Base-by-base conservation (phyloP, 1,139 yeast genomes). In the Debaryomyces nepalensis region DNA sequence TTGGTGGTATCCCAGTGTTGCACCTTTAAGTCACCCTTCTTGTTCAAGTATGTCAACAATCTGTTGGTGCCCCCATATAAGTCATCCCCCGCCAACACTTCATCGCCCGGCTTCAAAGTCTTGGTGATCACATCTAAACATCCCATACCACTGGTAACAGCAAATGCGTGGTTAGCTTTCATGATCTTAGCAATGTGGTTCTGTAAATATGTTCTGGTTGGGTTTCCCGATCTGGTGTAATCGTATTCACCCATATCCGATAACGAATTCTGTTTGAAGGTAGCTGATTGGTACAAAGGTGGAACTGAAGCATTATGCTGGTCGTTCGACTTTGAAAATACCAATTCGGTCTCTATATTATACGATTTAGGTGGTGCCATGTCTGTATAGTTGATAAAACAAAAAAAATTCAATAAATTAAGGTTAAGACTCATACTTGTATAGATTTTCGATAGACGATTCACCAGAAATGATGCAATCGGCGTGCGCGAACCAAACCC, bases 211-310 rank as follows among this genome's bases (percentile, higher is more conserved):
- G 95, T 81, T 63, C 97, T 75, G 1, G 97, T 88, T 22, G 97
- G 97, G 63, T 90, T 90, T 2, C 97, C 97, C n/a, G 95, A 84
- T 56, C 97, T 75, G 0, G 97, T 88, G 63, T 90, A 90, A 64
- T 90, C 97, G 62, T 86, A 90, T 57, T 83, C 86, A 4, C 95
- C 93, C 86, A 86, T 82, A 53, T 84, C 82, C 33, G 81, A 58
- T 67, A 87, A 70, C 5, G 89, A 83, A 33, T 77, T 80, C 63
- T 88, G 95, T 64, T 89, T 90, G 69, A 91, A 91, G 8, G 98
- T 91, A 11, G 98, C 96, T 1, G 95, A 81, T 63, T 88, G 96
- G 66, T 91, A 91, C 41, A 91, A 75, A 6, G 98, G 97, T 12
- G 95, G 87, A 22, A 86, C 85, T 3, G 95, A 85, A 1, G 97